Evolutionary conservation across 192 early-diverging fungal genomes (phyloP), one percentile per base, ranked within the genome.

Genomic region (Rhizoclosmatium sp.): DNA sequence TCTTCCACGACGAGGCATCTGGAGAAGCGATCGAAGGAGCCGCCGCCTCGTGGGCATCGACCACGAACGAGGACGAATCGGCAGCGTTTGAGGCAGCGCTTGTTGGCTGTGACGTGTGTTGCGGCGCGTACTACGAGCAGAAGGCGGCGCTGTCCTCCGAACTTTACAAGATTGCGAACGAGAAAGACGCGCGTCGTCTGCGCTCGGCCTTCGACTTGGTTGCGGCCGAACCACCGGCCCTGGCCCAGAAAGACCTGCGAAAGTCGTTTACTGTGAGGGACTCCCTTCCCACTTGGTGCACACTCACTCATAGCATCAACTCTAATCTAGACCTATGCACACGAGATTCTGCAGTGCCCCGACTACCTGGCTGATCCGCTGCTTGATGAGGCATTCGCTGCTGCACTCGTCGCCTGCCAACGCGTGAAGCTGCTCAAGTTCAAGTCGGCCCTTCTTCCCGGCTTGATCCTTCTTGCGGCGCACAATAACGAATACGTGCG

Each of bases 341-440:
- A 21, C 75, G 75, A 77, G 40, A 68, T 77, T 3, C 48, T 77
- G 3, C 4, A 58, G 40, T 67, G n/a, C 19, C 75, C 75, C 14
- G 16, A 47, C 10, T 66, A 31, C 42, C 48, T 77, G 62, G 10
- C 4, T 3, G 49, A 67, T 69, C 47, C 65, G 46, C 44, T 40
- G 47, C 14, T 51, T 7, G 77, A 68, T 41, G 42, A 5, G 4
- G 9, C 45, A 12, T 78, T 78, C 69, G 16, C 47, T 2, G 9
- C 9, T 2, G 66, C 67, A 4, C 77, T 78, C 23, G 23, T 75
- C 3, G 56, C 19, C 46, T 64, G 72, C 46, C 77, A 78, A 44
- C 19, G 39, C 4, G 59, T 21, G 40, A 70, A 68, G 58, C n/a
- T 69, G 48, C 68, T 78, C 21, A 67, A 70, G 48, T 31, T 78